Percentiles rank a stretch among this genome's conserved stretches.
Evolutionary conservation across 306 rosid species (phyloP).

Genomic region (Prunus salicina): DNA sequence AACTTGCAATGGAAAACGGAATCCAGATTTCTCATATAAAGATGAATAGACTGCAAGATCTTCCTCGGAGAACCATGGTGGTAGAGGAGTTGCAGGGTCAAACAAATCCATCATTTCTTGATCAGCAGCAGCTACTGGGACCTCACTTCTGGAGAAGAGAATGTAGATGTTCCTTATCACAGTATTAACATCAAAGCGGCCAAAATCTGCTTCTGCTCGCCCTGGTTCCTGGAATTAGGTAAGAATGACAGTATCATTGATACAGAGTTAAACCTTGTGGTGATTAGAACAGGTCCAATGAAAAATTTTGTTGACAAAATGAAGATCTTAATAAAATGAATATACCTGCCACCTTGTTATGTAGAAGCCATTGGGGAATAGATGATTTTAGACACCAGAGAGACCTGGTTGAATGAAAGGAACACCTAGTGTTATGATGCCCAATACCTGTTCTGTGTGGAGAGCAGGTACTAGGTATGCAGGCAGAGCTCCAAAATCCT

Average conservation of each 20-base stretch:
- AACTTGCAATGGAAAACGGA: slow-evolving; percentile 52
- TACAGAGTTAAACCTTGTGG: neutral
- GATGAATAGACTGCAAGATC: slow-evolving; percentile 55
- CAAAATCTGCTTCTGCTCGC: slow-evolving; percentile 54
- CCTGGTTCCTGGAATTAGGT: slow-evolving; percentile 41
- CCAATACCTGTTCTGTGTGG: slow-evolving; percentile 41
- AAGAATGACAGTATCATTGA: neutral
- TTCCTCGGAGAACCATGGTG: slow-evolving; percentile 59
- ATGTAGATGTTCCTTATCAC: slow-evolving; percentile 53
- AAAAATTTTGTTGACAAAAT: neutral
- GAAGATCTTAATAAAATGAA: neutral
- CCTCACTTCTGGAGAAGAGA: slow-evolving; percentile 55
- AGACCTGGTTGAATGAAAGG: slow-evolving; percentile 51
- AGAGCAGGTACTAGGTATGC: slow-evolving; percentile 35
- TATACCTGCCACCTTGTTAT: slow-evolving; percentile 50
- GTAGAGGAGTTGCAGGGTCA: slow-evolving; percentile 50
- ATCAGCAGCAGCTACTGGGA: slow-evolving; percentile 45
- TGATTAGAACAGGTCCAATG: neutral
- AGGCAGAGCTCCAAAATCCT: slow-evolving; percentile 51
- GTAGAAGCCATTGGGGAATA: slow-evolving; percentile 56
- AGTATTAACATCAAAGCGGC: slow-evolving; percentile 47
- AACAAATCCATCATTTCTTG: slow-evolving; percentile 66
- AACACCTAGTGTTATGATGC: slow-evolving; percentile 38
- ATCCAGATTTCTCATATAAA: slow-evolving; percentile 50
- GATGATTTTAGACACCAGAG: slow-evolving; percentile 29